These are phyloP conservation scores for Ceratobasidium sp. DNA, from an alignment of 1,284 basidiomycete species.

Conservation along the genomic window DNA sequence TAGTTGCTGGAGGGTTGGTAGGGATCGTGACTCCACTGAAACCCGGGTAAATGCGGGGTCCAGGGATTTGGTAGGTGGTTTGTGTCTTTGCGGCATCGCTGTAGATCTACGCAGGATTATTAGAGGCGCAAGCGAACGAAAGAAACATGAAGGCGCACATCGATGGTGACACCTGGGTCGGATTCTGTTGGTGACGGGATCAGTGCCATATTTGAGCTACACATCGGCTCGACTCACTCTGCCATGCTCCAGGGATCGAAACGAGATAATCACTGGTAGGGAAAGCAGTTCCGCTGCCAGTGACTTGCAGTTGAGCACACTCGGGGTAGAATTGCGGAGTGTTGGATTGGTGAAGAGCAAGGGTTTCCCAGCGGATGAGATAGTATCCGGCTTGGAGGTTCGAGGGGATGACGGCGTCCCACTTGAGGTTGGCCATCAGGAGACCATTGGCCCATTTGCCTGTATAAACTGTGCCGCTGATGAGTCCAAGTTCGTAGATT, in stretches of 20 bases:
- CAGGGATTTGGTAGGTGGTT: constrained; percentile 43
- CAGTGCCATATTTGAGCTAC: not conserved
- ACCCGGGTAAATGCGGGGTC: constrained; percentile 40
- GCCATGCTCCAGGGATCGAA: constrained; percentile 53
- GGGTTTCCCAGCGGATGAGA: constrained; percentile 40
- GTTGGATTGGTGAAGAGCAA: constrained; percentile 45
- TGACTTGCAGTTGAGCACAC: constrained; percentile 44
- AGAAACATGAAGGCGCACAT: not conserved
- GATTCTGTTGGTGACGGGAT: not conserved
- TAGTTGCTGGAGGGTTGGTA: constrained; percentile 16
- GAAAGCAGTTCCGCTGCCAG: constrained; percentile 41
- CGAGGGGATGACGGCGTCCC: constrained; percentile 40
- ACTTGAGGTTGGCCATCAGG: constrained; percentile 40
- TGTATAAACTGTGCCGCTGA: constrained; percentile 41
- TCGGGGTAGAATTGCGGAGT: constrained; percentile 44
- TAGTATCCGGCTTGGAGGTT: constrained; percentile 39
- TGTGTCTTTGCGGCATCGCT: constrained; percentile 40
- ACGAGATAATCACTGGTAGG: constrained; percentile 48
- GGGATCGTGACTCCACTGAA: constrained; percentile 16
- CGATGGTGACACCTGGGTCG: constrained; percentile 41
- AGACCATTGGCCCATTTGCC: constrained; percentile 42
- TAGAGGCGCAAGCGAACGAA: too few species aligned
- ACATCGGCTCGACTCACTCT: not conserved
- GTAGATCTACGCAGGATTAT: constrained; percentile 38
- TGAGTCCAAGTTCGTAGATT: constrained; percentile 40